Conservation (phyloP, 495 filamentous ascomycete species). For the Tetracladium marchalianum region DNA sequence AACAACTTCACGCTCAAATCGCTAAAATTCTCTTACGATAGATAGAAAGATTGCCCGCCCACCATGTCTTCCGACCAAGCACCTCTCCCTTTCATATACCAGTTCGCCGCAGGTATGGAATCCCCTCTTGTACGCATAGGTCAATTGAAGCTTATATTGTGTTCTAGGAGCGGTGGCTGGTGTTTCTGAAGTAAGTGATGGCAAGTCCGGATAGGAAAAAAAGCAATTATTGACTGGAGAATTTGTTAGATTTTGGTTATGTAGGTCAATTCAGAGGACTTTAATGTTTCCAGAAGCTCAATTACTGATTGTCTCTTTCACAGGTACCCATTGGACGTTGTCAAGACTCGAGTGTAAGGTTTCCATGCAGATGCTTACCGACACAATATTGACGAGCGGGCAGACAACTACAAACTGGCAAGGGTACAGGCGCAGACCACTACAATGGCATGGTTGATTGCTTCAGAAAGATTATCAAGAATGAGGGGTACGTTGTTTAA, state of each 20-base stretch:
- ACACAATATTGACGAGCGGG: constrained; percentile 19
- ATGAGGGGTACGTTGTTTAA: constrained; percentile 63
- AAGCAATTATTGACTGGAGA: constrained; percentile 24
- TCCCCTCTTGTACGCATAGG: not conserved
- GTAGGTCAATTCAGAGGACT: constrained; percentile 34
- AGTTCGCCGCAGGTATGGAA: constrained; percentile 65
- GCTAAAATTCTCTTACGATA: not conserved
- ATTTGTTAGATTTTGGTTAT: constrained; percentile 70
- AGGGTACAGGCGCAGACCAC: constrained; percentile 56
- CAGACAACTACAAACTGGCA: constrained; percentile 79
- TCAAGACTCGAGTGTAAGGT: constrained; percentile 92
- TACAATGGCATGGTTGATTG: constrained; percentile 98
- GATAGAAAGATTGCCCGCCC: not conserved
- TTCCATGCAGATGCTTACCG: not conserved
- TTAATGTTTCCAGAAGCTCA: not conserved
- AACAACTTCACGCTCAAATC: not conserved
- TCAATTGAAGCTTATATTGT: constrained; percentile 15
- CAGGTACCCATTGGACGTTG: constrained; percentile 97
- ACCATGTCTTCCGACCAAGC: constrained; percentile 30
- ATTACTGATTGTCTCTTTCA: constrained; percentile 5
- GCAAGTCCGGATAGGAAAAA: not conserved
- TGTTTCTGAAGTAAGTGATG: constrained; percentile 70
- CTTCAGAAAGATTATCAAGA: constrained; percentile 88
- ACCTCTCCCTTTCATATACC: constrained; percentile 74
- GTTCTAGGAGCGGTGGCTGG: constrained; percentile 66